Evolutionary conservation across 495 filamentous ascomycete species (phyloP), one percentile per base, ranked within the genome.

Genomic region (Penicillium bovifimosum): DNA sequence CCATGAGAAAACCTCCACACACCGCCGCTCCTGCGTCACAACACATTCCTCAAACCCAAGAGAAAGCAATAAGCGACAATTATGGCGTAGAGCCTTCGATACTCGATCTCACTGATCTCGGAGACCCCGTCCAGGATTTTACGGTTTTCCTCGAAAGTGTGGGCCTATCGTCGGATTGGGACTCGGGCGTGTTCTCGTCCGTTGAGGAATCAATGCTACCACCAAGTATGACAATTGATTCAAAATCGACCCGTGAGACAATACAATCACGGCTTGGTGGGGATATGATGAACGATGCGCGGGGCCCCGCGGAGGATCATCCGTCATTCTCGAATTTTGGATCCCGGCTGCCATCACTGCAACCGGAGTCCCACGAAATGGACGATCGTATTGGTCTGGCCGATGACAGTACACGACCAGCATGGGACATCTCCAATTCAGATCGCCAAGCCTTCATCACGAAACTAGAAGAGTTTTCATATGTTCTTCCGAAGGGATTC

Each of bases 291-390:
- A 66, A 60, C 47, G 74, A 77, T 39, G 52, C 64, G 13, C 67
- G 74, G 53, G 55, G 50, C 9, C 53, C 61, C 2, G 62, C 66
- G 5, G 73, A 76, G 45, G 74, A 76, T 6, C 61, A 62, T 18
- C 74, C 74, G 9, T 76, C 83, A 1, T 76, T 82, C 16, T 86
- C 82, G 9, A 80, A 83, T 41, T 85, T 87, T 52, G 83, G 84
- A 0, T 88, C 85, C 2, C 75, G 86, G 35, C 76, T 87, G 38
- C 83, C 84, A 1, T 88, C 85, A 6, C 64, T 87, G 34, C 80
- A 82, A 57, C 84, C 84, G 16, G 84, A 87, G 47, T 73, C 73
- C 18, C 76, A 82, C 49, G 80, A 85, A 58, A 71, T 78, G 5
- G 71, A 78, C 27, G 81, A 83, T 29, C 72, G 74, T 13, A 66